These are phyloP conservation scores for Pittosporum tobira DNA, from an alignment of 129 eudicot species.

Conservation along the genomic window DNA sequence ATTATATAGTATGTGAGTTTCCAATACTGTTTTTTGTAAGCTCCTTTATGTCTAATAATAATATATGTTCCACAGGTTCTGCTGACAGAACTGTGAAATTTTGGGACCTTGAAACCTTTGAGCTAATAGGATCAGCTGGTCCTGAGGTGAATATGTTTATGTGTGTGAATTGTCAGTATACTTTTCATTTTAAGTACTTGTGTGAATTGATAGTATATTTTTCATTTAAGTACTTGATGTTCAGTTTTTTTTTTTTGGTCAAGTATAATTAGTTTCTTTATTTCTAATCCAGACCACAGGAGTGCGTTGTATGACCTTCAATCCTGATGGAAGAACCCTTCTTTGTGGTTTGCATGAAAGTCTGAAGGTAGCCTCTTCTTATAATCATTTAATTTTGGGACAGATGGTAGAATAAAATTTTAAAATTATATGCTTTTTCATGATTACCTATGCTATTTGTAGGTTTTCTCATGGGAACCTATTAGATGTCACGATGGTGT, in stretches of 20 bases:
- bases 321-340: conserved; percentile 93
- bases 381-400: not conserved
- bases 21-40: too few relatives aligned
- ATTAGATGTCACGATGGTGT: conserved; percentile 83
- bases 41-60: not conserved
- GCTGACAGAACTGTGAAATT: conserved; percentile 92
- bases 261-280: too few relatives aligned
- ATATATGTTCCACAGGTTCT: conserved; percentile 47
- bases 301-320: conserved; percentile 89
- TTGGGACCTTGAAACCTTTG: conserved; percentile 99
- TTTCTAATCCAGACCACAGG: conserved; percentile 63
- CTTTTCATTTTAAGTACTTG: not conserved
- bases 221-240: not conserved
- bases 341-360: conserved; percentile 94
- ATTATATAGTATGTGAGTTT: not conserved
- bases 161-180: not conserved
- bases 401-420: not conserved
- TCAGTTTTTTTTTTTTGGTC: too few relatives aligned
- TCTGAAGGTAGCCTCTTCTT: conserved; percentile 47
- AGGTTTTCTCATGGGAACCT: conserved; percentile 98
- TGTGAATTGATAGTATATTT: not conserved
- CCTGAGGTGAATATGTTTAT: conserved; percentile 57
- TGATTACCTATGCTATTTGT: conserved; percentile 7
- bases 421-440: conserved; percentile 11
- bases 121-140: conserved; percentile 93